Percentiles rank a stretch among this genome's conserved stretches.
These are phyloP conservation scores for Aethionema arabicum DNA, from an alignment of 345 rosid species.

Conservation along the genomic window DNA sequence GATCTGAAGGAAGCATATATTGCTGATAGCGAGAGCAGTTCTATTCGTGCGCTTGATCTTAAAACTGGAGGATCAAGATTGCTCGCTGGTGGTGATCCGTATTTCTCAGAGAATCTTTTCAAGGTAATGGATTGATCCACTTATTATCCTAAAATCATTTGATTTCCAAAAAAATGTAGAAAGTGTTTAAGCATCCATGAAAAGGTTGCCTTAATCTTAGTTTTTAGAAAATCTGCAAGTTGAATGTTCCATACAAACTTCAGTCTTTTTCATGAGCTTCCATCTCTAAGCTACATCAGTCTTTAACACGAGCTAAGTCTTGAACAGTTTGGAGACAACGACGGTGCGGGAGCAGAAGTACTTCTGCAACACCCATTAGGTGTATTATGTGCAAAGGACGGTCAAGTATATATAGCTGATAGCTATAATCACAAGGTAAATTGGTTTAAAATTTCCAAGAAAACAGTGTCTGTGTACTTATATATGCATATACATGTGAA, in stretches of 20 bases:
- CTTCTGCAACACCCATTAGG: constrained; percentile 96
- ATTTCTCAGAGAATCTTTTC: constrained; percentile 80
- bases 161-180: background rate
- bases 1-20: constrained; percentile 68
- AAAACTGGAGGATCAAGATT: constrained; percentile 85
- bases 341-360: constrained; percentile 86
- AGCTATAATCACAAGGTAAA: constrained; percentile 94
- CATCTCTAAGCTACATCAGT: background rate
- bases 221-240: background rate
- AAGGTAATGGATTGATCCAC: constrained; percentile 46
- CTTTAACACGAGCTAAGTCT: constrained; percentile 9
- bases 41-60: constrained; percentile 79
- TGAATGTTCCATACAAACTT: background rate
- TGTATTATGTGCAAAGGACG: constrained; percentile 64
- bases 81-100: constrained; percentile 85
- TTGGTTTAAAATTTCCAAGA: background rate
- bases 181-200: background rate
- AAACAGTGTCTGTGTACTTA: background rate
- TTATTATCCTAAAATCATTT: background rate
- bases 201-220: background rate
- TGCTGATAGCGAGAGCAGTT: constrained; percentile 98
- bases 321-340: constrained; percentile 87
- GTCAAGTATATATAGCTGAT: constrained; percentile 79
- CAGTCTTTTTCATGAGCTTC: background rate
- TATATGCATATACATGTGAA: too few relatives aligned